Base-by-base conservation (phyloP, 495 filamentous ascomycete species). In the Aspergillus ostianus region DNA sequence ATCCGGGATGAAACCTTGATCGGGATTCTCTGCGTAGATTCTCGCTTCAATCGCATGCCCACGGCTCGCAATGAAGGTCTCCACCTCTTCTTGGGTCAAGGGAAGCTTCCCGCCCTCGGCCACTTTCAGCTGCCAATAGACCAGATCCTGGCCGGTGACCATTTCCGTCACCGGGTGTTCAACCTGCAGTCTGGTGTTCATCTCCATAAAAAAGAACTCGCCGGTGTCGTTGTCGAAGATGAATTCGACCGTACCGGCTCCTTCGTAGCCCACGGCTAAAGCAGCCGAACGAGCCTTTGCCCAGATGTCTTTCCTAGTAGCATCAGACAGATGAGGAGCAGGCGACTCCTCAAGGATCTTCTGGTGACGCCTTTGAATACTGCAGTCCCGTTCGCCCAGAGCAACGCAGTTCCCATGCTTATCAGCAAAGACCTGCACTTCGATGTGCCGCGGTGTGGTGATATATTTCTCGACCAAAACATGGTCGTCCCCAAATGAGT, bases 201-300 rank as follows among this genome's bases (percentile, higher is more conserved):
- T 98, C 75, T 98, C 94, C 94, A 98, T 98, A 75, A 99, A 99
- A 79, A 91, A 99, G 74, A 98, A 98, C 48, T 93, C 82, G 8
- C 89, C 90, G 0, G 87, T 88, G 60, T 97, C 95, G 66, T 94
- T 95, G 77, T 99, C 95, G 57, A 99, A 93, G 59, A 99, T 99
- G 72, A 97, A 98, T 70, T 99, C 94, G 6, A 99, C 94, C 0
- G 94, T 99, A 3, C 94, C 94, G 20, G 94, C 94, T 20, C 94
- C 95, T 66, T 95, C 90, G 66, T 99, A 99, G 15, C 90, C 90
- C 15, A 98, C 95, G 2, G 94, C 93, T 48, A 92, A 73, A 1
- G 94, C 94, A 15, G 94, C 95, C 12, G 88, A 86, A 64, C 92
- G 77, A 4, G 94, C 94, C 75, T 98, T 98, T 45, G 87, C 87